phyloP scores from a whole-genome alignment of 345 rosid genomes.

The Linum usitatissimum region DNA sequence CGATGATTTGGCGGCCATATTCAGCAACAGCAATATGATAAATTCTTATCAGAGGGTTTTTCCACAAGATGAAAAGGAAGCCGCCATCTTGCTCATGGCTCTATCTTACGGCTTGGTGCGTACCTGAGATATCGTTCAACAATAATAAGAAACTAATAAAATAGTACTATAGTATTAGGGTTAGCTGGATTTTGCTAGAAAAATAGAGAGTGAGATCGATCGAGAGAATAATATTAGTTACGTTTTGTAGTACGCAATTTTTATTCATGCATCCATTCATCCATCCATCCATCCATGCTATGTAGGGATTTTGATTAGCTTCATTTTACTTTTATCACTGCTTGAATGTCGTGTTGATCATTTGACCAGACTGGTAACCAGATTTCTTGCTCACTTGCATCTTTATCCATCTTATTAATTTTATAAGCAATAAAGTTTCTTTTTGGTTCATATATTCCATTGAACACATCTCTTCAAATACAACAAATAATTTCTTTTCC shows the following conservation, averaged over 20 bases:
- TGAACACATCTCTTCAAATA: too few relatives aligned
- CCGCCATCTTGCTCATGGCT: constrained; percentile 91
- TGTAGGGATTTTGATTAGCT: not conserved
- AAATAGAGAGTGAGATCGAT: too few relatives aligned
- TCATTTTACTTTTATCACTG: not conserved
- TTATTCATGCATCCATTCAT: too few relatives aligned
- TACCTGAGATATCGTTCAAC: constrained; percentile 20
- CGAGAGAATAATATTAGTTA: too few relatives aligned
- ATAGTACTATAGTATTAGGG: too few relatives aligned
- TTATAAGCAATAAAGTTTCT: constrained; percentile 1
- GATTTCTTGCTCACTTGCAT: constrained; percentile 17
- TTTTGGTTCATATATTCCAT: not conserved
- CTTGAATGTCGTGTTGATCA: not conserved
- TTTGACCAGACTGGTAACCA: constrained; percentile 22
- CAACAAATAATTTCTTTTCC: too few relatives aligned
- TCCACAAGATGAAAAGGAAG: constrained; percentile 96
- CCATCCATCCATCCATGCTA: too few relatives aligned
- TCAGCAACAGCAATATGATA: constrained; percentile 32
- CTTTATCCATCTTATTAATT: constrained; percentile 7
- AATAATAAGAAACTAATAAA: too few relatives aligned
- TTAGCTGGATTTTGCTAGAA: too few relatives aligned
- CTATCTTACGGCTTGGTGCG: constrained; percentile 75
- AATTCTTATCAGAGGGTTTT: constrained; percentile 54
- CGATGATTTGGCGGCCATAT: constrained; percentile 56
- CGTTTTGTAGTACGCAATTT: too few relatives aligned